Conservation (phyloP, 2,329 filamentous ascomycete species). For the Scedosporium aurantiacum region DNA sequence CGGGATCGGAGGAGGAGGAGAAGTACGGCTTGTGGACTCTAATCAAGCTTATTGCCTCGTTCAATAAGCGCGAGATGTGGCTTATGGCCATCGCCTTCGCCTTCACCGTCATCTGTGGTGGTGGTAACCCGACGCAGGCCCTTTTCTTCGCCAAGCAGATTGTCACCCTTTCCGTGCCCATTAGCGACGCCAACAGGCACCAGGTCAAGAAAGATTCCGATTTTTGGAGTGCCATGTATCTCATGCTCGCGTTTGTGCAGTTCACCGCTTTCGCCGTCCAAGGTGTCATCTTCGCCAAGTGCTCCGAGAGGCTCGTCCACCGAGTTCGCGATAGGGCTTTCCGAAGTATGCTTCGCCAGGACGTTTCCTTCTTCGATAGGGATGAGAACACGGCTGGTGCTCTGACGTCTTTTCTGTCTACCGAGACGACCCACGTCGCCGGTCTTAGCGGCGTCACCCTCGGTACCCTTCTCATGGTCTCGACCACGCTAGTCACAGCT, state of each 20-base stretch:
- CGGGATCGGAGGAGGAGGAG: constrained; percentile 32
- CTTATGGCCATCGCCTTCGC: constrained; percentile 64
- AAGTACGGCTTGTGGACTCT: constrained; percentile 65
- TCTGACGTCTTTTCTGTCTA: constrained; percentile 78
- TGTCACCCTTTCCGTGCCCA: constrained; percentile 47
- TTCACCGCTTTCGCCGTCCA: constrained; percentile 58
- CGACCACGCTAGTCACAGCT: constrained; percentile 67
- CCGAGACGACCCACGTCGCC: constrained; percentile 78
- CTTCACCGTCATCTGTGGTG: constrained; percentile 67
- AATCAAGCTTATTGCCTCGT: constrained; percentile 66
- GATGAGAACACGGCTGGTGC: constrained; percentile 85
- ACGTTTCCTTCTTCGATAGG: constrained; percentile 82
- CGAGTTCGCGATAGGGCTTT: constrained; percentile 76
- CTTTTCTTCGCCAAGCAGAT: constrained; percentile 89
- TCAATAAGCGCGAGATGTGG: constrained; percentile 63
- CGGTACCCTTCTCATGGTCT: constrained; percentile 72
- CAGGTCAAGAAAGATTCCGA: constrained; percentile 59
- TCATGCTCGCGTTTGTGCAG: constrained; percentile 68
- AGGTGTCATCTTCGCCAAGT: constrained; percentile 67
- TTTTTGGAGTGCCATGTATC: constrained; percentile 84
- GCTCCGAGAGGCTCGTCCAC: constrained; percentile 77
- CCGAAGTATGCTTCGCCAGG: constrained; percentile 79
- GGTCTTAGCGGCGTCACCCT: constrained; percentile 81
- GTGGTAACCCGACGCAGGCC: constrained; percentile 60
- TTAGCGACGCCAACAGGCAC: constrained; percentile 37